phyloP scores from a whole-genome alignment of 306 rosid species.

The Psophocarpus tetragonolobus region DNA sequence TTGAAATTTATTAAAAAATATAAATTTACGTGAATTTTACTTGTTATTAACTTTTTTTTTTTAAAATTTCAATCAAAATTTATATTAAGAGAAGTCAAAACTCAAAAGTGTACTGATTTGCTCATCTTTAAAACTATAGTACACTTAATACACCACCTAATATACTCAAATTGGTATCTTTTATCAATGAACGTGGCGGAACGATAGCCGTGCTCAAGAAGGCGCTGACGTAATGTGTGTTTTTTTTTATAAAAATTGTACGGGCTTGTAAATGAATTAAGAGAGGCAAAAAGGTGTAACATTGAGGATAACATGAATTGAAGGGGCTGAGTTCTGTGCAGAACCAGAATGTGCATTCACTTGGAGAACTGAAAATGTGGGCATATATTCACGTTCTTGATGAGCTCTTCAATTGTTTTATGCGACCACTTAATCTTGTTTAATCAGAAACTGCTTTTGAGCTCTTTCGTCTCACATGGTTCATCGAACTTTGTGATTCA shows the following conservation, averaged over 20 bases:
- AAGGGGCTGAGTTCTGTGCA: neutral
- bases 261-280: neutral
- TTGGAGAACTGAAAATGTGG: conserved; percentile 58
- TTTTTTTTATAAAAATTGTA: no score
- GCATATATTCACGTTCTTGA: conserved; percentile 45
- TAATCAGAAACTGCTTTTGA: conserved; percentile 35
- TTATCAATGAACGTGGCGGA: conserved; percentile 34
- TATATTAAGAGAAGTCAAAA: no score
- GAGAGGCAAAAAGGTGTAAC: neutral
- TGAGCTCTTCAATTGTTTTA: conserved; percentile 63
- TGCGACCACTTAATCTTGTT: conserved; percentile 46
- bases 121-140: no score
- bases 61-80: no score
- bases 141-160: no score
- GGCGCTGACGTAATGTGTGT: neutral
- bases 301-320: neutral
- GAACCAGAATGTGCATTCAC: conserved; percentile 33
- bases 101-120: no score
- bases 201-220: conserved; percentile 18
- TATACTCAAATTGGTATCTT: no score
- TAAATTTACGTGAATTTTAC: no score
- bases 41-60: no score
- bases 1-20: no score
- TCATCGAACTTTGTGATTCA: conserved; percentile 34
- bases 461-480: conserved; percentile 36